Conservation (phyloP, 371 early-diverging fungal species). For the Mortierella sp. region DNA sequence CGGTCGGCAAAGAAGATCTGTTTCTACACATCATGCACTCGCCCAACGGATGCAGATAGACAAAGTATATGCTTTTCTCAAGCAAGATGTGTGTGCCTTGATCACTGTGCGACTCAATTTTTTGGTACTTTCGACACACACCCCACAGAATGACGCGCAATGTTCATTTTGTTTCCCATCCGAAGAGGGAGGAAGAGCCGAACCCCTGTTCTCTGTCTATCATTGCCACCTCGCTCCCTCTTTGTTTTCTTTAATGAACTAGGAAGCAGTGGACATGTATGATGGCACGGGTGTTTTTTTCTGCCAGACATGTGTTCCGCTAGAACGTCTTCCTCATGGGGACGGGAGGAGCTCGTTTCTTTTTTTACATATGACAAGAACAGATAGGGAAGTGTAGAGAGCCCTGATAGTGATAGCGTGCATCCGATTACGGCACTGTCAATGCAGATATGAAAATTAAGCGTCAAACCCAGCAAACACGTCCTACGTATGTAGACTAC, state of each 20-base stretch:
- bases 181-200: not conserved
- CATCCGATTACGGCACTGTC: not conserved
- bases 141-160: not conserved
- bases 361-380: slow-evolving; percentile 13
- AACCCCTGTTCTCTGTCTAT: not conserved
- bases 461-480: too few species aligned
- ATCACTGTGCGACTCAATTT: too few species aligned
- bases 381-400: slow-evolving; percentile 6
- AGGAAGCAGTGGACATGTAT: not conserved
- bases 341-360: not conserved
- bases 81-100: not conserved
- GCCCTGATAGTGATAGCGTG: not conserved
- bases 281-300: not conserved
- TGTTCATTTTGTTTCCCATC: not conserved
- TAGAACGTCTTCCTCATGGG: not conserved
- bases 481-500: too few species aligned
- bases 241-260: too few species aligned
- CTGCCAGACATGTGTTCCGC: slow-evolving; percentile 11
- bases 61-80: too few species aligned
- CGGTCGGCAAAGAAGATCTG: too few species aligned
- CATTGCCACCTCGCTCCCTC: too few species aligned
- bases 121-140: too few species aligned
- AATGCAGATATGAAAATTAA: too few species aligned
- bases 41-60: too few species aligned
- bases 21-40: too few species aligned